Evolutionary conservation across 768 basidiomycete genomes (phyloP), one percentile per base, ranked within the genome.

Genomic region (Trametes punicea): DNA sequence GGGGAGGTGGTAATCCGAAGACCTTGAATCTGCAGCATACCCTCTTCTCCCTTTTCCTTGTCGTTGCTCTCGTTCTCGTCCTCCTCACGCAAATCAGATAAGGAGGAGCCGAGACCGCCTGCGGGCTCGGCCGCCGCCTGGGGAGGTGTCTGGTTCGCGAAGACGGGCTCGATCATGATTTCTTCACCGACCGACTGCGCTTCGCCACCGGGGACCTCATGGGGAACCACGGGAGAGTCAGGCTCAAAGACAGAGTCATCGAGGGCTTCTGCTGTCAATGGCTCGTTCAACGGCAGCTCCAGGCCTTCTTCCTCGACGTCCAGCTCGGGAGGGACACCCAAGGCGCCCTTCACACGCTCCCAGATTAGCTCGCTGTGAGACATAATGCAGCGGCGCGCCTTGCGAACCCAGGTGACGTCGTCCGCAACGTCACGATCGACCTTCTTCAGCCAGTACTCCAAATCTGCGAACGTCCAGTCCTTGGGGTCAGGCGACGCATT

Each of bases 281-380:
- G 52, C 10, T 51, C 39, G 27, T 39, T 50, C 18, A 34, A 27
- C 27, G 55, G 46, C 34, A 51, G 42, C 27, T 55, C 61, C 7
- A 54, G 33, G 7, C 52, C 52, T 11, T 59, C 54, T 25, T 77
- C 79, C 41, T 88, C 85, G 29, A 83, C 71, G 61, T 91, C 87
- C 20, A 95, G 75, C 64, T 95, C 92, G 0, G 86, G 87, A 9
- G 93, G 93, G 4, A 93, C 86, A 4, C 93, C 93, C 1, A 97
- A 75, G 0, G 90, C 92, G 27, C 84, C 87, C 64, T 93, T 94
- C 65, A 95, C 75, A 54, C 92, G 81, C 69, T 95, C 92, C 93
- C 93, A 97, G 52, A 95, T 85, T 36, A 93, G 81, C 65, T 95
- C 93, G 13, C 85, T 88, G 61, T 85, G 86, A 23, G 81, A 72